Evolutionary conservation across 306 rosid species (phyloP).

Genomic region (Erythrophleum fordii): DNA sequence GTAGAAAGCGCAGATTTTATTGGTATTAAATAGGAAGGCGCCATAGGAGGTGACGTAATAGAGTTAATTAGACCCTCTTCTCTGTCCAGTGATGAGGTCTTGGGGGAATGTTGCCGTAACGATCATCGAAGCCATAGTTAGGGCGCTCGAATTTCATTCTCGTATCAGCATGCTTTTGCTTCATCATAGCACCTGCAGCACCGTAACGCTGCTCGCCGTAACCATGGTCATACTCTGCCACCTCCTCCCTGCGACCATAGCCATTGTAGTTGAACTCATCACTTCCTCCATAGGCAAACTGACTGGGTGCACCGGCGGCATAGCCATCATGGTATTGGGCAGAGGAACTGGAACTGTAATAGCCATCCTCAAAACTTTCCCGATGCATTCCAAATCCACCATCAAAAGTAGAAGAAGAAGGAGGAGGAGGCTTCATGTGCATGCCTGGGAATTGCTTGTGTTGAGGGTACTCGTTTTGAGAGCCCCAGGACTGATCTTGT

Average conservation of each 20-base stretch:
- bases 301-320: no score
- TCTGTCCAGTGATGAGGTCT: no score
- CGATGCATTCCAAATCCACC: background rate
- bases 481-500: slow-evolving; percentile 36
- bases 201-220: slow-evolving; percentile 32
- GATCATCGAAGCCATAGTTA: background rate
- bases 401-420: slow-evolving; percentile 3
- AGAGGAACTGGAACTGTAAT: background rate
- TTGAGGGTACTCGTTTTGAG: background rate
- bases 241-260: slow-evolving; percentile 4
- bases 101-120: no score
- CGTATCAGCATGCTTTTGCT: slow-evolving; percentile 29
- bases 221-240: slow-evolving; percentile 20
- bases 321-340: background rate
- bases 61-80: no score
- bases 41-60: no score
- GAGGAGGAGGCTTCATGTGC: slow-evolving; percentile 12
- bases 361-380: background rate
- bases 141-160: slow-evolving; percentile 37
- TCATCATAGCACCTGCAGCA: background rate
- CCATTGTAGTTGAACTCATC: no score
- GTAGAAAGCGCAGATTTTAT: no score
- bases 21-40: no score
- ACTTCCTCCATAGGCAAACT: no score
- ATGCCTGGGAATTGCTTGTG: slow-evolving; percentile 25